phyloP scores from a whole-genome alignment of 2,329 filamentous ascomycete species.

The Berkeleyomyces basicola region DNA sequence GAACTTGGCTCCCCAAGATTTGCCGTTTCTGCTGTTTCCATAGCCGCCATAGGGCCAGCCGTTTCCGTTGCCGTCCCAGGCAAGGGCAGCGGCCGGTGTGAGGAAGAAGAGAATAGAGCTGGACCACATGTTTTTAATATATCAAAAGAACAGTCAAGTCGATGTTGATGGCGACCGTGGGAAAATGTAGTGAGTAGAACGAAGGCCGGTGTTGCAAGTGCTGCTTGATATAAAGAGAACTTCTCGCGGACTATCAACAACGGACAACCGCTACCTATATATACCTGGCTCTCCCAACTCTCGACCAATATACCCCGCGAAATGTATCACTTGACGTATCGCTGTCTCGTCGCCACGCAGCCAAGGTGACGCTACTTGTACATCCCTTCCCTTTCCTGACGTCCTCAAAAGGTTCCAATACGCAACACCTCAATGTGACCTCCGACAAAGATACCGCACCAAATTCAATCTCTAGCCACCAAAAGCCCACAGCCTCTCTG shows the following conservation, averaged over 20 bases:
- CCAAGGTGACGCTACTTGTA: background rate
- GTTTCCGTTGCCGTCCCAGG: slow-evolving; percentile 9
- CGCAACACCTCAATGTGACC: background rate
- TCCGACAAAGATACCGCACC: background rate
- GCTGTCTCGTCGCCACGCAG: no score
- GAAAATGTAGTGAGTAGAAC: no score
- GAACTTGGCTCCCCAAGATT: slow-evolving; percentile 6
- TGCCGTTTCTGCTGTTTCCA: background rate
- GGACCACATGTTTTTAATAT: slow-evolving; percentile 7
- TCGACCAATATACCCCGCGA: no score
- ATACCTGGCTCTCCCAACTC: no score
- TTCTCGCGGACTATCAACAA: no score
- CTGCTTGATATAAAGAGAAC: no score
- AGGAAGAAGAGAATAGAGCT: slow-evolving; percentile 5
- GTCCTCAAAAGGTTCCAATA: background rate
- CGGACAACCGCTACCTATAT: no score
- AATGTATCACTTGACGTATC: no score
- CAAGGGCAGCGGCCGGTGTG: slow-evolving; percentile 8
- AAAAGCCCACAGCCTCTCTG: no score
- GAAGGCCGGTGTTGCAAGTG: no score
- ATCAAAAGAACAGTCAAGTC: background rate
- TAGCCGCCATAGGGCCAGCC: slow-evolving; percentile 10
- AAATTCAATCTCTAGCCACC: background rate
- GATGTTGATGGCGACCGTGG: background rate
- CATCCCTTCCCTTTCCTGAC: background rate